Evolutionary conservation across 169 alveolate species (phyloP), one percentile per base, ranked within the genome.

Genomic region (Plasmodium gonderi): DNA sequence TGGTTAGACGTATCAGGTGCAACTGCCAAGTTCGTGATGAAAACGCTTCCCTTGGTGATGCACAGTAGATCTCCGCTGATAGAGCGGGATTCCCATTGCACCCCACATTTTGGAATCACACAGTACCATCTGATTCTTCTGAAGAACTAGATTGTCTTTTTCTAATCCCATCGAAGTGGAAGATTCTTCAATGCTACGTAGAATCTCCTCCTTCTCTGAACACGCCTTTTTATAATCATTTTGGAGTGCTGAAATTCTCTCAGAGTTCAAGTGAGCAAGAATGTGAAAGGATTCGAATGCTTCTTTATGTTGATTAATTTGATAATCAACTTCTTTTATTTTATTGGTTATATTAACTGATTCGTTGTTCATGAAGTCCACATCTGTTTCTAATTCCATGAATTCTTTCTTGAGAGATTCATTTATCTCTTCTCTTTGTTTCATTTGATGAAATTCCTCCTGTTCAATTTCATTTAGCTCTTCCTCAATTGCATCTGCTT

Each of bases 261-360:
- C 93, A 8, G 14, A 29, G 20, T 87, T 87, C 45, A 87, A 78
- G 79, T 87, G 54, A 2, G 93, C 68, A 29, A 87, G 45, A 60
- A 76, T 87, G 1, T 64, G 44, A 40, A 87, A 87, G 12, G 93
- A 87, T 44, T 87, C 93, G 0, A 87, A 75, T 9, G 89, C 85
- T 65, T 87, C 93, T 23, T 75, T 87, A 78, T 87, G 93, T 17
- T 87, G 93, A 33, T 87, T 87, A 51, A 87, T 87, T 51, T 87
- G 93, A 31, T 87, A 87, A 54, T 87, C 89, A 5, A 87, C 33
- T 49, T 87, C 93, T 87, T 87, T 54, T 87, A 87, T 87, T 87
- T 75, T 87, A 40, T 75, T 75, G 20, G 54, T 64, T 51, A 87
- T 75, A n/a, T 60, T 87, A 31, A 17, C 68, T 45, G 89, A 75